Evolutionary conservation across 176 grass and related monocot species (phyloP), one percentile per base, ranked within the genome.

Genomic region (Juncus inflexus): DNA sequence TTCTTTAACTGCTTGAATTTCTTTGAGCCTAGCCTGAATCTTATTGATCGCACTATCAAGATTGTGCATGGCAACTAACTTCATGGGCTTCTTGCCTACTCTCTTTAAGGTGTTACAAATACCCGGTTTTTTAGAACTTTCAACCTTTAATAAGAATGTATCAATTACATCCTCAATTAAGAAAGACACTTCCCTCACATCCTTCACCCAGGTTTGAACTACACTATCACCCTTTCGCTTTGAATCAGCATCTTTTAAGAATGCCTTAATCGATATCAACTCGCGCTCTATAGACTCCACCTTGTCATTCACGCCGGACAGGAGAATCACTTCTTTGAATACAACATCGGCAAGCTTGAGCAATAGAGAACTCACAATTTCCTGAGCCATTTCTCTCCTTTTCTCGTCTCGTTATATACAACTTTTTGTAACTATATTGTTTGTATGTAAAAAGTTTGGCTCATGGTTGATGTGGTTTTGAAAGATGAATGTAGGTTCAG

Each of bases 111-210:
- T n/a, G 37, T 8, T 64, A 0, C 9, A n/a, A 3, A 12, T 41
- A 8, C 37, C 61, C 43, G 43, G 43, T 47, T 47, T 9, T 6
- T 47, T 47, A 6, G 43, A 5, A 6, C 9, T 47, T 9, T 47
- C 43, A 41, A 43, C 9, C 39, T 64, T 7, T 13, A 42, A 12
- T 13, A 42, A 45, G 11, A 42, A 41, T n/a, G 38, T 15, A 13
- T 64, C 37, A 14, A 64, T 42, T 14, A n/a, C 9, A 63, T 64
- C 61, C 39, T 64, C 61, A 6, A 64, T 64, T n/a, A 64, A 42
- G 41, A 7, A 41, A 42, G 9, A 14, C 0, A 64, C 35, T 41
- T 64, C 37, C 39, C 42, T 12, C 7, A 64, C 37, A 3, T 64
- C 61, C 10, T 39, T 14, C 61, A 64, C 11, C 37, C 61, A 64